Evolutionary conservation across 2,329 filamentous ascomycete genomes (phyloP), one percentile per base, ranked within the genome.

Genomic region (Alternaria angustiovoidea): DNA sequence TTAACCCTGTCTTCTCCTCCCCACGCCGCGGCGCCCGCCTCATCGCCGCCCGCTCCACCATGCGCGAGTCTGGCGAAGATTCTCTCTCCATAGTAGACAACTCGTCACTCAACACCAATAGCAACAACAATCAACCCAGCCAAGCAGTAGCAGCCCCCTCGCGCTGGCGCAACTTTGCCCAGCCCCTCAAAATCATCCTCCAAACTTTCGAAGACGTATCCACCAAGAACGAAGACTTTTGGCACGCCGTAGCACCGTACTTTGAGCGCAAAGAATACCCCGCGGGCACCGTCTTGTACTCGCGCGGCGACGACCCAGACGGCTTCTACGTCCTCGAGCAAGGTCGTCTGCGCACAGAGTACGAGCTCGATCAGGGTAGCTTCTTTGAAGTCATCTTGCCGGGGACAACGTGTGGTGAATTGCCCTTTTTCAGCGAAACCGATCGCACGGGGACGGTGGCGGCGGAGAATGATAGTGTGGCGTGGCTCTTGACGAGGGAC

Each of bases 371-470:
- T 1, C 95, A 98, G 75, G 95, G 95, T 0, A 87, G 86, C 69
- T 91, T 96, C 68, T 92, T 91, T 62, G 95, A 99, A 78, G 92
- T 92, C 72, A 97, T 98, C 55, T 90, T 97, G 1, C 92, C 94
- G 0, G 95, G 95, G 16, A 95, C 95, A 1, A 97, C 95, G 0
- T 98, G 94, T 70, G 95, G 95, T 36, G 95, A 99, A 81, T 80
- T 99, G 54, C 95, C 95, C 0, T 99, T 99, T 81, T 99, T 99
- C 80, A 93, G 90, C 3, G 92, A 96, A 72, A 98, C 94, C 1
- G 84, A 87, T 53, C 87, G 95, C 18, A 98, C 94, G 4, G 93
- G 93, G 2, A 97, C 91, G 0, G 93, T 96, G 11, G 84, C 89
- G 43, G 92, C 92, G 2, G 94, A 98, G 75, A 86, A 89, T 54